Evolutionary conservation across 1,284 basidiomycete species (phyloP), one percentile per base, ranked within the genome.

Genomic region (Sutorius eximius): DNA sequence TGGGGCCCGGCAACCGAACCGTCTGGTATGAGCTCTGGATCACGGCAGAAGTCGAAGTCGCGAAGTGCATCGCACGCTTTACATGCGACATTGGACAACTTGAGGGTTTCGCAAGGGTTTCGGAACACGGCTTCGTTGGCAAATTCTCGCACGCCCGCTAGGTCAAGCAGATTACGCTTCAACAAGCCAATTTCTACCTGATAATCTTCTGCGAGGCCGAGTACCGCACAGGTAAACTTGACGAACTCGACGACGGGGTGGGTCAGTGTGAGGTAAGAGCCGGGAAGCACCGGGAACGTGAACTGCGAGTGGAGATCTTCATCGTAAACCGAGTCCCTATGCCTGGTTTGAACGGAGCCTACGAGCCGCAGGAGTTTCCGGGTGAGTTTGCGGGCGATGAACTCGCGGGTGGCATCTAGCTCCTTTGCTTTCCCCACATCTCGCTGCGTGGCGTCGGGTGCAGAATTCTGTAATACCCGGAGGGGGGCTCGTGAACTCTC

Each of bases 31-130:
- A 97, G 81, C 59, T 95, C 92, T 7, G 87, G 80, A 71, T 98
- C 95, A n/a, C 95, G 84, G 69, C 95, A 97, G 61, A 98, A 89
- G 70, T 99, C 96, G 61, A 99, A 91, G 70, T 95, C 93, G 18
- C 92, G 85, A 56, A 96, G 82, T 22, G 82, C 78, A 71, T 95
- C 95, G 75, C 97, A 99, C 65, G 89, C 85, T 51, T 82, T 84
- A 71, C 97, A 99, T 27, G 95, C 91, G 27, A 98, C 90, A 69
- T 93, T 92, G 24, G 87, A 81, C 27, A 98, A 74, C 61, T 89
- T 89, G 58, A 98, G 83, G 3, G 93, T 87, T 66, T 97, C 90
- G 75, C 96, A 98, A 0, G 96, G 96, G 68, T 98, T 96, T 53
- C 85, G 83, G 78, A 95, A 98, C 0, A 80, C 72, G 2, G 94